Conservation (phyloP, 371 early-diverging fungal genomes). For the Apophysomyces ossiformis region DNA sequence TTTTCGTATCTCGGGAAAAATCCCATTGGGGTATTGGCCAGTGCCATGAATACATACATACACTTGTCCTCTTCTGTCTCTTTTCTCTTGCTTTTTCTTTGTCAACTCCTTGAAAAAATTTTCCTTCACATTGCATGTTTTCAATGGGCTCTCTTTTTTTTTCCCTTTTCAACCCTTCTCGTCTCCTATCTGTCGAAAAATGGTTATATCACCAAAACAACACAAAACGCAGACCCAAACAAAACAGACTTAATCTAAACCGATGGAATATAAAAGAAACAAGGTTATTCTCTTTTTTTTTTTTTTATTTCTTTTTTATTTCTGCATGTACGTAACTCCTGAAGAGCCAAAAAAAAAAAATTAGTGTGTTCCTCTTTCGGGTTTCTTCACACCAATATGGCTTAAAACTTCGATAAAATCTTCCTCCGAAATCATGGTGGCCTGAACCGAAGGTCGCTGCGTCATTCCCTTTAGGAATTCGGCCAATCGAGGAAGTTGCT, state of each 20-base stretch:
- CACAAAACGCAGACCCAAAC: not conserved
- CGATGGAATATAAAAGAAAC: not conserved
- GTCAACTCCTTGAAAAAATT: not conserved
- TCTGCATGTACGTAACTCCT: not conserved
- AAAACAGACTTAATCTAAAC: too few species aligned
- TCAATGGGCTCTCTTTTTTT: not conserved
- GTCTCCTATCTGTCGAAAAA: constrained; percentile 3
- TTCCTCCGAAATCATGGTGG: constrained; percentile 34
- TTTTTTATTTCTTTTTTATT: too few species aligned
- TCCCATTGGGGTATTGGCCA: constrained; percentile 3
- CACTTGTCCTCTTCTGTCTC: not conserved
- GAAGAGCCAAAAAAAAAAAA: not conserved
- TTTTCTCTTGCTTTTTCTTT: too few species aligned
- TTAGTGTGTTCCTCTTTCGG: not conserved
- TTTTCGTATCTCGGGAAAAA: not conserved
- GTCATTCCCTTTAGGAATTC: constrained; percentile 38
- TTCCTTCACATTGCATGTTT: constrained; percentile 1
- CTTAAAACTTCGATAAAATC: constrained; percentile 12
- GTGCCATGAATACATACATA: not conserved
- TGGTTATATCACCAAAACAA: constrained; percentile 1
- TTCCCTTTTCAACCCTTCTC: too few species aligned
- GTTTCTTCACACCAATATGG: not conserved
- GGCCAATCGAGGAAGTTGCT: constrained; percentile 30
- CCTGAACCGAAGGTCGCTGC: constrained; percentile 30
- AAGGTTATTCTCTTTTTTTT: not conserved